phyloP scores from a whole-genome alignment of 345 rosid species.

The Eutrema yunnanense region DNA sequence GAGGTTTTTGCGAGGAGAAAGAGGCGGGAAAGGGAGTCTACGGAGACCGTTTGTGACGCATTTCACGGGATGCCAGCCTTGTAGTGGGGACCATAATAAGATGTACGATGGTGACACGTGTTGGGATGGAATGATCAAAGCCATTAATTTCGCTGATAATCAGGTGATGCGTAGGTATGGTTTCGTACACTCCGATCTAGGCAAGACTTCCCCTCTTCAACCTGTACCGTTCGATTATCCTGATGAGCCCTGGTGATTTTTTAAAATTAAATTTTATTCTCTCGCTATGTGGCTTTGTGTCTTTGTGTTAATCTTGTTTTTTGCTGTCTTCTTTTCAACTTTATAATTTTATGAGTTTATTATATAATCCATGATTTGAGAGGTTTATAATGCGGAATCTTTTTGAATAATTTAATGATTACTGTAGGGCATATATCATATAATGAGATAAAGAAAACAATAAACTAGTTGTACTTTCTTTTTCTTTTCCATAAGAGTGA shows the following conservation, averaged over 20 bases:
- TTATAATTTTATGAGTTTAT: background rate
- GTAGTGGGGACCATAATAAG: conserved; percentile 78
- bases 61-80: conserved; percentile 95
- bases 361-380: conserved; percentile 8
- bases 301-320: background rate
- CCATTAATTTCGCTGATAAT: conserved; percentile 93
- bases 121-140: conserved; percentile 69
- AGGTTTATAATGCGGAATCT: conserved; percentile 5
- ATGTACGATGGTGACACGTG: conserved; percentile 76
- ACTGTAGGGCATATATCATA: background rate
- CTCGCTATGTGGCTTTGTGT: background rate
- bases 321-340: background rate
- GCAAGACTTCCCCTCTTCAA: conserved; percentile 45
- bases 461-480: background rate
- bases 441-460: background rate
- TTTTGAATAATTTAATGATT: conserved; percentile 4
- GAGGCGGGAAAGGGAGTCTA: conserved; percentile 51
- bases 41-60: conserved; percentile 84
- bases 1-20: conserved; percentile 42
- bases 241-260: conserved; percentile 60
- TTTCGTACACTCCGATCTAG: conserved; percentile 60
- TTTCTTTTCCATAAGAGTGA: background rate
- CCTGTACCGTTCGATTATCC: conserved; percentile 78
- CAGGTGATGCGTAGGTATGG: conserved; percentile 86
- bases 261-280: background rate